These are phyloP conservation scores for Neurospora tetraspora DNA, from an alignment of 495 filamentous ascomycete species.

Conservation along the genomic window DNA sequence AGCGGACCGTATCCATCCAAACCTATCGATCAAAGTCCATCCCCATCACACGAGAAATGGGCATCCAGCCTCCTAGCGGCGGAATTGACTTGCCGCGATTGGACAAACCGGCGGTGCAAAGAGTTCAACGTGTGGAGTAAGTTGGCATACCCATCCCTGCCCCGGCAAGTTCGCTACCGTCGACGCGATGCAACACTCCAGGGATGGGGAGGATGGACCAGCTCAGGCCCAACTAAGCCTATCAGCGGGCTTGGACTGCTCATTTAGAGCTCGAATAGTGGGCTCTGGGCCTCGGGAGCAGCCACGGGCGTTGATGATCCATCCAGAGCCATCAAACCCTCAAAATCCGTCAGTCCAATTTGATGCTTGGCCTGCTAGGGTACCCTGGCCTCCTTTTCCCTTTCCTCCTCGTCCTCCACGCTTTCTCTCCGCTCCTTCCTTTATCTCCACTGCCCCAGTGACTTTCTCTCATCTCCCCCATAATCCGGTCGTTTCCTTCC, in stretches of 20 bases:
- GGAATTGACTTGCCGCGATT: neutral
- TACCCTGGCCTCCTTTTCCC: constrained; percentile 8
- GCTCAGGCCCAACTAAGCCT: neutral
- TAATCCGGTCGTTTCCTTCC: constrained; percentile 4
- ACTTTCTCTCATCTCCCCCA: neutral
- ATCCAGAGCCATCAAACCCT: neutral
- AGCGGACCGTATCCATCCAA: neutral
- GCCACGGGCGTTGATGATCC: constrained; percentile 6
- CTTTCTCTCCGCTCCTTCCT: constrained; percentile 7
- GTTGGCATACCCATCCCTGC: neutral
- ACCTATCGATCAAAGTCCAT: neutral
- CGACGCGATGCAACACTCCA: neutral
- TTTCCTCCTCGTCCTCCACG: constrained; percentile 4
- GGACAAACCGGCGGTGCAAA: neutral
- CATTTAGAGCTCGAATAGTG: neutral
- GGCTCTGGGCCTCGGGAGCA: constrained; percentile 9
- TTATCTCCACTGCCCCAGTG: constrained; percentile 6
- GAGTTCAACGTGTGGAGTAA: neutral
- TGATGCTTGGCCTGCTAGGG: neutral
- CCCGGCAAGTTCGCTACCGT: neutral
- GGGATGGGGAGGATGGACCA: neutral
- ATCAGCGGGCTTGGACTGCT: neutral
- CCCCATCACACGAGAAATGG: neutral
- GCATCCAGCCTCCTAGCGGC: neutral
- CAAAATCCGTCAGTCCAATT: constrained; percentile 3